phyloP scores from a whole-genome alignment of 352 stramenopile genomes.

The Globisporangium alternatum region DNA sequence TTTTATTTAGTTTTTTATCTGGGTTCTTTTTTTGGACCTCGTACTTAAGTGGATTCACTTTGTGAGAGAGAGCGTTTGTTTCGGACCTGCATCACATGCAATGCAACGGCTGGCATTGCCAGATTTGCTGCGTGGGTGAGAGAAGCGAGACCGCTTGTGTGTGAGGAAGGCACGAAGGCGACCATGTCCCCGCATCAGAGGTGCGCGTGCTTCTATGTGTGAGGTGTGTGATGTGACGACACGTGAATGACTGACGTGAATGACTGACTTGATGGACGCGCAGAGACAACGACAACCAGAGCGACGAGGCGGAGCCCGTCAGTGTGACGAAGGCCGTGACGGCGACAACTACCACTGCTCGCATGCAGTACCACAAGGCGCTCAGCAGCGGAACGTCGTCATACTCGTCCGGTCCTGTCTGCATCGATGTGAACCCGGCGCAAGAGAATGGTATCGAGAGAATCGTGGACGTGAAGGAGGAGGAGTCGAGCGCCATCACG shows the following conservation, averaged over 20 bases:
- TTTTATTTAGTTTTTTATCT: too few relatives aligned
- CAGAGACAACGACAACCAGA: conserved; percentile 18
- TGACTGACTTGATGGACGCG: neutral
- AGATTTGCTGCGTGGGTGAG: conserved; percentile 21
- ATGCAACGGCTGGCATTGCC: conserved; percentile 17
- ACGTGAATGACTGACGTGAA: too few relatives aligned
- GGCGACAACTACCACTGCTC: neutral
- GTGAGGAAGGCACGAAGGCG: neutral
- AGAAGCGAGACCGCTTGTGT: neutral
- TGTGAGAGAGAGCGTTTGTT: neutral
- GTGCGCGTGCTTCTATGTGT: conserved; percentile 19
- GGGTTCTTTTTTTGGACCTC: conserved; percentile 18
- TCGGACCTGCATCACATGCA: neutral
- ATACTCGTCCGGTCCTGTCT: conserved; percentile 9
- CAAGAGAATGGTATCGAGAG: conserved; percentile 12
- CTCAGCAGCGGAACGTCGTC: neutral
- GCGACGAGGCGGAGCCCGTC: neutral
- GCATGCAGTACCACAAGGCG: conserved; percentile 11
- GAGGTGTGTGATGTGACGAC: neutral
- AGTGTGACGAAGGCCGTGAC: neutral
- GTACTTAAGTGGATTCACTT: conserved; percentile 1
- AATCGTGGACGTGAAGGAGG: conserved; percentile 7
- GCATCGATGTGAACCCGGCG: conserved; percentile 5
- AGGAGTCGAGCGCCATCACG: conserved; percentile 10
- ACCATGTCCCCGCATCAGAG: conserved; percentile 44